phyloP scores from a whole-genome alignment of 1,139 yeast genomes.

The Candida mesenterica region DNA sequence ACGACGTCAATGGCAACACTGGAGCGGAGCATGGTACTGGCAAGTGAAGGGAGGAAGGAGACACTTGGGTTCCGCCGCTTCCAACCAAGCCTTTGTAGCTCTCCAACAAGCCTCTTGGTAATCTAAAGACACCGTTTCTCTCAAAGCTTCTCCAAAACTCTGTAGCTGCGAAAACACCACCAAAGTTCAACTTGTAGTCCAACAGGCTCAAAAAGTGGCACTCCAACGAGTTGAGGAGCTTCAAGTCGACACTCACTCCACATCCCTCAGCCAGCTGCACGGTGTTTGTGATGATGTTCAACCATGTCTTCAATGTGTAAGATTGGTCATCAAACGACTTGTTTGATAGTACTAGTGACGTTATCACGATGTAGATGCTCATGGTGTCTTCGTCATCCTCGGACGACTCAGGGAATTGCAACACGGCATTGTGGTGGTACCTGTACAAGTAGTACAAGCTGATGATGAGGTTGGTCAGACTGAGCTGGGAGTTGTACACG shows the following conservation, averaged over 20 bases:
- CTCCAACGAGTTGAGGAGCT: constrained; percentile 29
- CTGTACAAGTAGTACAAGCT: constrained; percentile 31
- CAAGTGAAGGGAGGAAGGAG: not conserved
- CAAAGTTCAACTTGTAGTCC: constrained; percentile 30
- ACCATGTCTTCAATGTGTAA: constrained; percentile 55
- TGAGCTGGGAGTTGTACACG: constrained; percentile 29
- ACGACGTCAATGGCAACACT: too few species aligned
- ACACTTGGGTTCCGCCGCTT: too few species aligned
- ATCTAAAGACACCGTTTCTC: constrained; percentile 9
- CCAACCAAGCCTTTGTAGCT: constrained; percentile 7
- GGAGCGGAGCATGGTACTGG: not conserved
- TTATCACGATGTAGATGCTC: constrained; percentile 27
- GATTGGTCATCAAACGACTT: constrained; percentile 52
- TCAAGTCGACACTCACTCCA: constrained; percentile 16
- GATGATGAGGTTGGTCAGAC: constrained; percentile 30
- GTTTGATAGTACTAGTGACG: constrained; percentile 45
- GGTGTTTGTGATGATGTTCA: constrained; percentile 20
- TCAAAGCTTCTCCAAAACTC: constrained; percentile 25
- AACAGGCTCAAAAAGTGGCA: constrained; percentile 29
- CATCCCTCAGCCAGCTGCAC: constrained; percentile 6
- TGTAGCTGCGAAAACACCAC: constrained; percentile 20
- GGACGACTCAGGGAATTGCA: constrained; percentile 13
- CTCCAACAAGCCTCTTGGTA: constrained; percentile 21
- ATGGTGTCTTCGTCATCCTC: constrained; percentile 20
- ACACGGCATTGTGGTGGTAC: constrained; percentile 19